These are phyloP conservation scores for Lecanicillium sp. DNA, from an alignment of 2,329 filamentous ascomycete species.

Conservation along the genomic window DNA sequence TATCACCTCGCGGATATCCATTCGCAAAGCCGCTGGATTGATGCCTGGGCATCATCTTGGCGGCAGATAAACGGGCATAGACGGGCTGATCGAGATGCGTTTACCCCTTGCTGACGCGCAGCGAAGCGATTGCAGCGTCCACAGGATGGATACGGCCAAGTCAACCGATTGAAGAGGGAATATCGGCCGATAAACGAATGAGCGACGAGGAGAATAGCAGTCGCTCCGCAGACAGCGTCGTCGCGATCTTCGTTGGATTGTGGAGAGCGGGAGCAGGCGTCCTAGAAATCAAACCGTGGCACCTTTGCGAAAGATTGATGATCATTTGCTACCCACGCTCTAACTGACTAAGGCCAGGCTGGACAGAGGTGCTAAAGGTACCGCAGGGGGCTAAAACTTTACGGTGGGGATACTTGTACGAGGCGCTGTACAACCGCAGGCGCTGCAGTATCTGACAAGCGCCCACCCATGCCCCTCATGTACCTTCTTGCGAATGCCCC, in stretches of 20 bases:
- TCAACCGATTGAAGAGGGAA: no score
- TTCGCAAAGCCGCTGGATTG: slow-evolving; percentile 67
- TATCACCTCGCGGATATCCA: slow-evolving; percentile 69
- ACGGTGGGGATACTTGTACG: neutral
- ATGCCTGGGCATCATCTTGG: slow-evolving; percentile 80
- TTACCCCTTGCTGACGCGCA: slow-evolving; percentile 9
- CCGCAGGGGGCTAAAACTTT: neutral
- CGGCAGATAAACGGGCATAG: slow-evolving; percentile 14
- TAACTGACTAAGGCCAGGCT: neutral
- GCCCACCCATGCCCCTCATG: slow-evolving; percentile 1
- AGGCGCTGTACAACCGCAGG: neutral
- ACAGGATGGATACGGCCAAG: no score
- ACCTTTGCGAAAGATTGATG: slow-evolving; percentile 5
- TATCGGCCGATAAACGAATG: no score
- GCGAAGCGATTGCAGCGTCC: neutral
- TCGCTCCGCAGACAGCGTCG: no score
- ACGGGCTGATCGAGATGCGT: neutral
- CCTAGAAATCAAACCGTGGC: slow-evolving; percentile 7
- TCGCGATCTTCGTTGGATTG: no score
- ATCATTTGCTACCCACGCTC: neutral
- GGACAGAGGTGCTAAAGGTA: slow-evolving; percentile 1
- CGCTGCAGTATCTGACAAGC: no score
- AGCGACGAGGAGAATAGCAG: no score
- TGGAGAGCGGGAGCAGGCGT: no score
- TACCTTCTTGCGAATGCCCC: neutral